Percentiles rank a stretch among this genome's conserved stretches.
Evolutionary conservation across 2,329 filamentous ascomycete genomes (phyloP).

Genomic region (Aspergillus fijiensis): DNA sequence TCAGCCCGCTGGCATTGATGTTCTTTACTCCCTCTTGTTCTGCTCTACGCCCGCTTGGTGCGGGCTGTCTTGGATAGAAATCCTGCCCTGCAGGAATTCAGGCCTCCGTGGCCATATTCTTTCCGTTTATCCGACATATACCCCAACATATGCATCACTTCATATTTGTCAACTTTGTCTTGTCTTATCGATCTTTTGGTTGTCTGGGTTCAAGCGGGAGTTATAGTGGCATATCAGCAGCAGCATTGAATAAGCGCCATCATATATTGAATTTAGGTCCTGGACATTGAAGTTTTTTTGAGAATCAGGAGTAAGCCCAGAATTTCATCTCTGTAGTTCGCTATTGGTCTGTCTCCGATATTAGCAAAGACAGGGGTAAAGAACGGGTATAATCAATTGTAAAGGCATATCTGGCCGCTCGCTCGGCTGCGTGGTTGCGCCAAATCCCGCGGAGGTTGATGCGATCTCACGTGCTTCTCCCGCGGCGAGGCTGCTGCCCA

Average conservation of each 20-base stretch:
- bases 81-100: background rate
- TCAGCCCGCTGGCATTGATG: constrained; percentile 1
- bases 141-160: background rate
- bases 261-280: background rate
- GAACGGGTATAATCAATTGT: background rate
- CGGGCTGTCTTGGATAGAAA: background rate
- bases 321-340: background rate
- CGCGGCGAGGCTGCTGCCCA: constrained; percentile 2
- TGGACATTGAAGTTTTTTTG: background rate
- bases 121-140: background rate
- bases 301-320: background rate
- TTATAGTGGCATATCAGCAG: constrained; percentile 5
- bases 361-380: background rate
- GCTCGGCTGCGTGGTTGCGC: background rate
- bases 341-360: background rate
- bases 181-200: background rate
- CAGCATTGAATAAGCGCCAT: constrained; percentile 6
- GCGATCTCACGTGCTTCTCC: constrained; percentile 18
- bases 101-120: background rate
- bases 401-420: constrained; percentile 35
- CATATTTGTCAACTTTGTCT: background rate
- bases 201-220: constrained; percentile 11
- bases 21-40: background rate
- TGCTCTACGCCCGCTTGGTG: background rate
- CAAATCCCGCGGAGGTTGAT: constrained; percentile 5